Percentiles rank a stretch among this genome's conserved stretches.
These are phyloP conservation scores for Phyllostachys edulis DNA, from an alignment of 176 grass and related monocot species.

Conservation along the genomic window DNA sequence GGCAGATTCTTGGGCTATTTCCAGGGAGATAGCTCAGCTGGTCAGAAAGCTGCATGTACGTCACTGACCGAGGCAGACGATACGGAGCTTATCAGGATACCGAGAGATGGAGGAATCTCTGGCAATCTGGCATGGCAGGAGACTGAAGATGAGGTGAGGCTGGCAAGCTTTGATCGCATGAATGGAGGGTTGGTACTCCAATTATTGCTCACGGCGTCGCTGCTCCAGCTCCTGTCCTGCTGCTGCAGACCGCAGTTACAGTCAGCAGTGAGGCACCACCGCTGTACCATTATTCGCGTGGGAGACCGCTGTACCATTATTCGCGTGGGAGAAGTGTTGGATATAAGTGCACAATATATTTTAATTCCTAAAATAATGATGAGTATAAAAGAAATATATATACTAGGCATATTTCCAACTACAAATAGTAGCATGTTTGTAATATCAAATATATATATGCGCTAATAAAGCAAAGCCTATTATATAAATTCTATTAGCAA, in stretches of 20 bases:
- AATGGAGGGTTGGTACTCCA: neutral
- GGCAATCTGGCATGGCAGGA: neutral
- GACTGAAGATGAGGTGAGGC: neutral
- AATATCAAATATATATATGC: too few relatives aligned
- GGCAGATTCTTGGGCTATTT: neutral
- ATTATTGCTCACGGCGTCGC: neutral
- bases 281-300: slow-evolving; percentile 9
- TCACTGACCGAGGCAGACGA: neutral
- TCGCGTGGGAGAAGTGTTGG: too few relatives aligned
- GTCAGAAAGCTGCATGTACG: neutral
- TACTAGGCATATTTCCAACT: too few relatives aligned
- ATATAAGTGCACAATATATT: too few relatives aligned
- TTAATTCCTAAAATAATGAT: too few relatives aligned
- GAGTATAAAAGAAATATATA: too few relatives aligned
- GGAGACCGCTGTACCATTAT: neutral
- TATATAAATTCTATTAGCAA: too few relatives aligned
- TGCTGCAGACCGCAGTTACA: neutral
- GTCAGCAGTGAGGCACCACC: slow-evolving; percentile 1
- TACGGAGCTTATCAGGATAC: neutral
- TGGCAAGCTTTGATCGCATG: slow-evolving; percentile 15
- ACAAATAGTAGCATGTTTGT: too few relatives aligned
- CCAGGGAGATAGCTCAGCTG: neutral
- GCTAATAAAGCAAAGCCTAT: too few relatives aligned
- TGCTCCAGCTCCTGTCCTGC: neutral
- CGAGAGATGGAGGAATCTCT: neutral